Conservation (phyloP, 352 stramenopile species). For the Pythium vanterpoolii region DNA sequence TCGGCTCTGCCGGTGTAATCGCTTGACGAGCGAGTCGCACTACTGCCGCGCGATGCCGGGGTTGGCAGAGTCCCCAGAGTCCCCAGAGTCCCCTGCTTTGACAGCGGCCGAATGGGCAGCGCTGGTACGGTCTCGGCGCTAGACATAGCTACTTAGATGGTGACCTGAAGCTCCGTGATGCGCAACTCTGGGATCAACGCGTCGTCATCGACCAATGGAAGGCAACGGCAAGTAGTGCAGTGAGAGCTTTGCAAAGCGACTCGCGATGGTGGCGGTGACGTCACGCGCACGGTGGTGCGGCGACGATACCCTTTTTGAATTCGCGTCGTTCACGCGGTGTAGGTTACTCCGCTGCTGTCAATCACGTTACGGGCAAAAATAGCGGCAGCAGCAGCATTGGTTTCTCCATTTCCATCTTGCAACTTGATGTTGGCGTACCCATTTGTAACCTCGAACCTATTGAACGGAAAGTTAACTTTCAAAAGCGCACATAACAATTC, state of each 20-base stretch:
- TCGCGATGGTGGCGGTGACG: neutral
- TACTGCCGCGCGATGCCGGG: no score
- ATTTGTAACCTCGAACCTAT: neutral
- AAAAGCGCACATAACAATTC: neutral
- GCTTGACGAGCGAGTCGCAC: no score
- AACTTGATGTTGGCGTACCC: no score
- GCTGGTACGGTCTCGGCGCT: neutral
- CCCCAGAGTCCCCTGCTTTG: neutral
- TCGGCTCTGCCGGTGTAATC: neutral
- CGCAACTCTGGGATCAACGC: neutral
- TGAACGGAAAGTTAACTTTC: no score
- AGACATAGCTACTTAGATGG: neutral
- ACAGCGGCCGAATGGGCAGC: neutral
- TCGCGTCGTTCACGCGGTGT: neutral
- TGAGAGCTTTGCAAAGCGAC: no score
- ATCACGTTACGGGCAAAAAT: constrained; percentile 3
- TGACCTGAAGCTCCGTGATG: neutral
- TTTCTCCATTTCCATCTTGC: neutral
- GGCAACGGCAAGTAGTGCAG: no score
- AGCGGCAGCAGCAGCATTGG: neutral
- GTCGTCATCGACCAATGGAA: neutral
- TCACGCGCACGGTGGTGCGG: neutral
- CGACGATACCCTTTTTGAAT: neutral
- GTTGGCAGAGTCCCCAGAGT: no score
- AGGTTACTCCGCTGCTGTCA: neutral